Evolutionary conservation across 148 eudicot genomes (phyloP).

Genomic region (Vaccinium corymbosum): DNA sequence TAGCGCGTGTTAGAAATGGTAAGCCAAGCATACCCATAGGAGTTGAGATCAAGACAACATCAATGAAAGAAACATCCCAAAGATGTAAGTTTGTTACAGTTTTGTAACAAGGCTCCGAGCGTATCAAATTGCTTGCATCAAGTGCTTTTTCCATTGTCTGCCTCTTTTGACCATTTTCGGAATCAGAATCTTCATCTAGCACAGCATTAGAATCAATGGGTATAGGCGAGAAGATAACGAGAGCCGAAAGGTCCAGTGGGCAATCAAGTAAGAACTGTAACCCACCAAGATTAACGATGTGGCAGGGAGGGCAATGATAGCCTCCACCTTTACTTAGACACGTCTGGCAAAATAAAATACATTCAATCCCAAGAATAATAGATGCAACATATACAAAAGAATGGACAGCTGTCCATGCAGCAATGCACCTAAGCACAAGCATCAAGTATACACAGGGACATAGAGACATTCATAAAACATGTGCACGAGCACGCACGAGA

Average conservation of each 20-base stretch:
- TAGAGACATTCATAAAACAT: neutral
- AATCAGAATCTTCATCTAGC: slow-evolving; percentile 25
- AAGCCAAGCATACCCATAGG: slow-evolving; percentile 91
- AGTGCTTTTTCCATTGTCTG: slow-evolving; percentile 36
- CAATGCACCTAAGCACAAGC: neutral
- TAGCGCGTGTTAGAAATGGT: slow-evolving; percentile 65
- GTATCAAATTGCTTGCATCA: slow-evolving; percentile 38
- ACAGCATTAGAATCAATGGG: slow-evolving; percentile 28
- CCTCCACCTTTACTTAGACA: slow-evolving; percentile 73
- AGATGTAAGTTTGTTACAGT: slow-evolving; percentile 51
- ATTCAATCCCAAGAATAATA: neutral
- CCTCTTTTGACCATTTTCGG: slow-evolving; percentile 26
- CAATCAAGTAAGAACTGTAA: slow-evolving; percentile 68
- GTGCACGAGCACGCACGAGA: neutral
- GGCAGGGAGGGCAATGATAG: slow-evolving; percentile 70
- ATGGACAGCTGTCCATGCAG: neutral
- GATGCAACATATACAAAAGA: neutral
- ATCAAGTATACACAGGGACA: neutral
- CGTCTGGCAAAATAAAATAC: slow-evolving; percentile 43
- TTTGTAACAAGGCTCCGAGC: slow-evolving; percentile 64
- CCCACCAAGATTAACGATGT: slow-evolving; percentile 56
- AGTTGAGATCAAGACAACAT: slow-evolving; percentile 67
- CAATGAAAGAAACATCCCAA: slow-evolving; percentile 58
- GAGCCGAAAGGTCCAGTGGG: slow-evolving; percentile 79
- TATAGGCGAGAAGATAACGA: slow-evolving; percentile 59